Base-by-base conservation (phyloP, 2,329 filamentous ascomycete species). In the Pseudocercospora eumusae region DNA sequence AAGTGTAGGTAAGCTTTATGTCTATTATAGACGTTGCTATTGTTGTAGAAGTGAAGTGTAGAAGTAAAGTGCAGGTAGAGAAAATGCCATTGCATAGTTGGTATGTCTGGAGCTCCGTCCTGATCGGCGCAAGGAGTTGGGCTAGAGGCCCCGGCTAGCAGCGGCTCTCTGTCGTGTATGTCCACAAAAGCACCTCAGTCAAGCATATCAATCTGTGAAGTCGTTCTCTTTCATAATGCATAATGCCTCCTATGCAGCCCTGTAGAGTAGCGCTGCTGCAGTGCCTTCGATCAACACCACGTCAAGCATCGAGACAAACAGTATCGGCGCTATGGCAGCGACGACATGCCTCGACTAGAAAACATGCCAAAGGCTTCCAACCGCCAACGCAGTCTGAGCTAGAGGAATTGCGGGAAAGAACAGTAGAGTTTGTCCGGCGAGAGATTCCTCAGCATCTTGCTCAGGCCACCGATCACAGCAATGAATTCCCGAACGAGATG, bases 401-500 rank as follows among this genome's bases (percentile, higher is more conserved):
- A 7, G 78, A 88, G 21, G 92, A 96, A 78, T 82, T 96, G 63
- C 86, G 92, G 61, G 91, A 93, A 71, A 83, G 89, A 25, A 92
- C 96, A 27, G 90, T 92, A 70, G 93, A 97, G 61, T 99, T 99
- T 72, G 88, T 91, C 21, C 79, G 90, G 63, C 87, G 93, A 71
- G 92, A 97, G 77, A 93, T 98, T 61, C 80, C 92, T 20, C 90
- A 92, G 75, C 88, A 92, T 67, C 80, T 97, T 13, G 95, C 93
- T 0, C 84, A 90, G 10, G 81, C 81, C 60, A 96, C 92, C n/a
- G 93, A 99, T 79, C 85, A 85, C 73, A 83, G 83, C 73, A 98
- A 98, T 83, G 87, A 86, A 54, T 99, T 99, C 76, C 95, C 95
- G 3, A 84, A 86, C 56, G 87, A 89, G 6, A 93, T 99, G 89